Evolutionary conservation across 2,329 filamentous ascomycete genomes (phyloP).

Genomic region (Dothistroma pini): DNA sequence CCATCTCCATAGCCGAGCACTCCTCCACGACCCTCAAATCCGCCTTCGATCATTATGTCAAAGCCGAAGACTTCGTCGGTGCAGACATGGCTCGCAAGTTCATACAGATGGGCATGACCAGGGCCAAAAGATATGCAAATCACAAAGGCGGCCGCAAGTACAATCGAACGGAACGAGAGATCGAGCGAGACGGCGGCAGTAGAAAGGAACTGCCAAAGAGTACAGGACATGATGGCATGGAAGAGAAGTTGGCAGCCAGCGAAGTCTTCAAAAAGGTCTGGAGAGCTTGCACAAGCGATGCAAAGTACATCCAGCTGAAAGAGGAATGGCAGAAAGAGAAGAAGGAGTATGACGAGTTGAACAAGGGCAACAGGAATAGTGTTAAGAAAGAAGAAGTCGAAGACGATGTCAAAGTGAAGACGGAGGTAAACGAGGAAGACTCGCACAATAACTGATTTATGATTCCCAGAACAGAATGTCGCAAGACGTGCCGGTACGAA

Average conservation of each 20-base stretch:
- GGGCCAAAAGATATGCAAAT: conserved; percentile 42
- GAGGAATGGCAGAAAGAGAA: conserved; percentile 48
- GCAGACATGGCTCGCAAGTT: conserved; percentile 64
- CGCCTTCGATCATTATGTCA: conserved; percentile 53
- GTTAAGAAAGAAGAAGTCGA: conserved; percentile 1
- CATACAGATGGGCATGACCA: conserved; percentile 63
- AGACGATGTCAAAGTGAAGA: conserved; percentile 5
- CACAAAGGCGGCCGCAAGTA: conserved; percentile 53
- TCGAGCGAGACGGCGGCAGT: conserved; percentile 25
- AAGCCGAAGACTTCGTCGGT: conserved; percentile 55
- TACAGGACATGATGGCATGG: conserved; percentile 43
- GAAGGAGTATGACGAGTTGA: conserved; percentile 38
- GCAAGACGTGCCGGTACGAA: background rate
- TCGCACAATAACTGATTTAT: conserved; percentile 6
- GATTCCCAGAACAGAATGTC: background rate
- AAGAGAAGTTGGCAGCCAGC: conserved; percentile 51
- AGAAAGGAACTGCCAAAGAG: conserved; percentile 43
- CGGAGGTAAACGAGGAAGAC: conserved; percentile 12
- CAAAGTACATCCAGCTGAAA: conserved; percentile 46
- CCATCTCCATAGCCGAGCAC: conserved; percentile 47
- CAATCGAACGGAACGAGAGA: conserved; percentile 36
- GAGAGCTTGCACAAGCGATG: conserved; percentile 45
- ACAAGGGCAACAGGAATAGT: conserved; percentile 11
- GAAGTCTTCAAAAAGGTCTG: conserved; percentile 49
- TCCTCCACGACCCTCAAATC: conserved; percentile 50